Evolutionary conservation across 495 filamentous ascomycete genomes (phyloP), one percentile per base, ranked within the genome.

Genomic region (Xylona heveae): DNA sequence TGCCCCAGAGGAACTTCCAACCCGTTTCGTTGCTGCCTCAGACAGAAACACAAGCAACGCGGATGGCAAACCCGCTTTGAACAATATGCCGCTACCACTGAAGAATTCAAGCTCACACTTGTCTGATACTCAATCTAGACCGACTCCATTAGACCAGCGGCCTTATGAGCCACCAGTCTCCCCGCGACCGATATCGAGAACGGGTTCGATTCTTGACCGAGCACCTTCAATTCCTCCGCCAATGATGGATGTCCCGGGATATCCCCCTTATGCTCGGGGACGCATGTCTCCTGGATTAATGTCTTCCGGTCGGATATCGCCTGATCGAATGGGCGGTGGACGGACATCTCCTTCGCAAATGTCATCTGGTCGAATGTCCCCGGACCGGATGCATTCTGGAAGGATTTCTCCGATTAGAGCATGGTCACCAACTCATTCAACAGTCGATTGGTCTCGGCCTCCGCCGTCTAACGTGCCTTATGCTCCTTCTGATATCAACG

Each of bases 401-500:
- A 56, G 61, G 10, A 46, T 46, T 4, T 71, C 78, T 18, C 70
- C 78, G 0, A 62, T 59, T 0, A 51, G 79, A 27, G 66, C 82
- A 8, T 85, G 77, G 72, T 74, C 74, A 6, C 77, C 82, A 0
- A 70, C 71, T 3, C 65, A 73, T 38, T 57, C 47, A 32, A 61
- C 60, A 4, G 55, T 66, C 3, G 75, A 83, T 28, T 83, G 68
- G 43, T 48, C 54, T 2, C 61, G 75, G 24, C 79, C 77, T 3
- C 76, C 78, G 6, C 68, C 74, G 6, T 64, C 71, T 1, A 66
- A 58, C 39, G 54, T 70, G 15, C 51, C 69, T 13, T 97, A 88
- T 47, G 88, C 94, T 45, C 78, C 82, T 0, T 64, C 71, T 12
- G 82, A 93, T 43, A 48, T 94, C 32, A 88, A 94, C 45, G 88